Evolutionary conservation across 2,329 filamentous ascomycete species (phyloP).

Genomic region (Ampelomyces quisqualis): DNA sequence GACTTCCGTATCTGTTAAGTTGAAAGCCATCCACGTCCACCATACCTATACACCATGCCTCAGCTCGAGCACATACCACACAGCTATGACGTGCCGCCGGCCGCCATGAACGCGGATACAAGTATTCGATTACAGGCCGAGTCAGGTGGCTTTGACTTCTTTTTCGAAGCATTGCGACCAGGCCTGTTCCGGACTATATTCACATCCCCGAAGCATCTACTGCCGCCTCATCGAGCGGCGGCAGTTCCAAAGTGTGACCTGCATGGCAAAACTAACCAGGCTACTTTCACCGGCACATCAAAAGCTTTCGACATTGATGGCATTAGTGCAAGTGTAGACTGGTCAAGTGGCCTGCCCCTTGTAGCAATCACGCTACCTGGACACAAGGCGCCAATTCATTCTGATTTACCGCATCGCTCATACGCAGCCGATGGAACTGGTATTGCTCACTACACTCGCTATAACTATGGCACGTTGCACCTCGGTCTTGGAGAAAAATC

Average conservation of each 20-base stretch:
- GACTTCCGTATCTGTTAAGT: too few species aligned
- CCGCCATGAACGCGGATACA: constrained; percentile 19
- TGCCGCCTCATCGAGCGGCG: constrained; percentile 66
- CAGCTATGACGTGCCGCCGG: constrained; percentile 32
- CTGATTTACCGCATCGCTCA: constrained; percentile 65
- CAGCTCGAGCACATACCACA: constrained; percentile 51
- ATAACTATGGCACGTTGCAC: constrained; percentile 64
- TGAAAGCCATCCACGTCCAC: too few species aligned
- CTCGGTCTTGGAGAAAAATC: constrained; percentile 72
- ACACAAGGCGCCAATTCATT: constrained; percentile 57
- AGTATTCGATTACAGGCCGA: constrained; percentile 49
- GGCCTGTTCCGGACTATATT: constrained; percentile 71
- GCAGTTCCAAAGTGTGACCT: constrained; percentile 48
- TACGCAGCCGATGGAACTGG: constrained; percentile 64
- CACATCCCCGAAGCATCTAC: constrained; percentile 59
- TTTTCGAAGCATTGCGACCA: constrained; percentile 61
- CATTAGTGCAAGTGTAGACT: constrained; percentile 60
- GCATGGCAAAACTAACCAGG: constrained; percentile 29
- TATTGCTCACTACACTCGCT: constrained; percentile 64
- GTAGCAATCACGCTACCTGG: constrained; percentile 57
- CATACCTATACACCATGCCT: constrained; percentile 49
- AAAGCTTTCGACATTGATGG: constrained; percentile 52
- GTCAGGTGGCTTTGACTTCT: constrained; percentile 54
- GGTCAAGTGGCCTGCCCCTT: constrained; percentile 57
- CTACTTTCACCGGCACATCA: constrained; percentile 36